A percentile compares a stretch with the other conserved stretches of the same genome.
Conservation (phyloP, 169 alveolate genomes). For the Plasmodium ovale region DNA sequence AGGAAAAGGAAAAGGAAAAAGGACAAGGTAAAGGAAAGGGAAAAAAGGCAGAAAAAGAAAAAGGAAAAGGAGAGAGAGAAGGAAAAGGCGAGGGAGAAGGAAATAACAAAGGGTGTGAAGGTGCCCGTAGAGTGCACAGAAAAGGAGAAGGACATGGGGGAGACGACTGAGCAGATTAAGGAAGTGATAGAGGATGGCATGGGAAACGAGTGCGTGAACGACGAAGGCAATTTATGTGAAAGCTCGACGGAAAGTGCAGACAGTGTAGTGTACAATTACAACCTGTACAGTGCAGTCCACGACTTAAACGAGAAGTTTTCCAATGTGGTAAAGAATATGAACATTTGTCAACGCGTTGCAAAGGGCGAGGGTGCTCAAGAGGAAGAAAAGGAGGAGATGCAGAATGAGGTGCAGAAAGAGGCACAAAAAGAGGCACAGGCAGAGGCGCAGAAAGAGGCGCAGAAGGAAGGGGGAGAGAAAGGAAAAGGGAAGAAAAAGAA, state of each 20-base stretch:
- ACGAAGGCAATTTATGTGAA: background rate
- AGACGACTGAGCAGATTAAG: background rate
- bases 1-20: background rate
- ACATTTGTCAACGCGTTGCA: background rate
- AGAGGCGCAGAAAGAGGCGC: background rate
- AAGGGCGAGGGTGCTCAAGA: background rate
- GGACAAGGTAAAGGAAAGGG: background rate
- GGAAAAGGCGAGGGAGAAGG: background rate
- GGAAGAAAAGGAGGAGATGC: background rate
- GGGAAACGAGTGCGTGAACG: background rate
- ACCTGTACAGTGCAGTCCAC: conserved; percentile 34
- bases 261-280: conserved; percentile 67
- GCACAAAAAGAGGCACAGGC: background rate
- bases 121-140: background rate
- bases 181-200: background rate
- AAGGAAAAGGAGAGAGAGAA: background rate
- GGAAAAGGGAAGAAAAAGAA: conserved; percentile 7
- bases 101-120: background rate
- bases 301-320: conserved; percentile 60
- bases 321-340: conserved; percentile 45
- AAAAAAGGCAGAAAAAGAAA: conserved; percentile 1
- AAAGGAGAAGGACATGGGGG: background rate
- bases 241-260: conserved; percentile 34
- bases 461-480: background rate
- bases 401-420: background rate